phyloP scores from a whole-genome alignment of 257 asterid genomes.

The Solanum boliviense region DNA sequence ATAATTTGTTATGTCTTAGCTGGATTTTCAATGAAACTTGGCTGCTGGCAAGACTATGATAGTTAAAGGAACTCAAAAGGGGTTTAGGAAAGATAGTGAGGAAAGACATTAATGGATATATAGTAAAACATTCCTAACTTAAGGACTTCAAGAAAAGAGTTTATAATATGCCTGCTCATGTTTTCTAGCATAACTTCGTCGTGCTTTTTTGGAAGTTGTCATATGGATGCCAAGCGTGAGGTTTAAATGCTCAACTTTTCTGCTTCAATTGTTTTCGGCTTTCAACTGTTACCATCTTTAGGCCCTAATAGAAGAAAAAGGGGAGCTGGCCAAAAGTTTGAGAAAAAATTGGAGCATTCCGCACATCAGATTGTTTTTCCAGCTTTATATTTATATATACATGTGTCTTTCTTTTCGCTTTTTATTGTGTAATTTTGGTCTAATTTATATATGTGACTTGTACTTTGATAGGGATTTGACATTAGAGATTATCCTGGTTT shows the following conservation, averaged over 20 bases:
- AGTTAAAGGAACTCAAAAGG: neutral
- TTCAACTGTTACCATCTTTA: neutral
- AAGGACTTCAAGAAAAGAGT: neutral
- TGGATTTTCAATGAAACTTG: neutral
- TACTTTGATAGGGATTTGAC: neutral
- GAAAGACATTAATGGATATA: neutral
- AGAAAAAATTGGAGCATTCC: neutral
- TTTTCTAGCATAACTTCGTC: neutral
- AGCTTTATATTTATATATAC: too few species aligned
- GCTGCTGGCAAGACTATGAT: neutral
- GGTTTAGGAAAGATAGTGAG: neutral
- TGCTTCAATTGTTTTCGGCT: neutral
- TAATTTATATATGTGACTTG: neutral
- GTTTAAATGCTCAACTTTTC: neutral
- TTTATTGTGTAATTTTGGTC: neutral
- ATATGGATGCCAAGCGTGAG: neutral
- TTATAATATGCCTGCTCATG: neutral
- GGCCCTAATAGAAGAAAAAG: too few species aligned
- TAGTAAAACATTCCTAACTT: neutral
- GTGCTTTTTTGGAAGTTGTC: neutral
- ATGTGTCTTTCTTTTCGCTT: neutral
- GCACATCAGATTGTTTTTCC: neutral
- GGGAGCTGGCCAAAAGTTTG: neutral
- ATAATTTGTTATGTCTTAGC: neutral
- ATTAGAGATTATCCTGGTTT: neutral